Evolutionary conservation across 139 green algal species (phyloP), one percentile per base, ranked within the genome.

Genomic region (Coelastrella sp.): DNA sequence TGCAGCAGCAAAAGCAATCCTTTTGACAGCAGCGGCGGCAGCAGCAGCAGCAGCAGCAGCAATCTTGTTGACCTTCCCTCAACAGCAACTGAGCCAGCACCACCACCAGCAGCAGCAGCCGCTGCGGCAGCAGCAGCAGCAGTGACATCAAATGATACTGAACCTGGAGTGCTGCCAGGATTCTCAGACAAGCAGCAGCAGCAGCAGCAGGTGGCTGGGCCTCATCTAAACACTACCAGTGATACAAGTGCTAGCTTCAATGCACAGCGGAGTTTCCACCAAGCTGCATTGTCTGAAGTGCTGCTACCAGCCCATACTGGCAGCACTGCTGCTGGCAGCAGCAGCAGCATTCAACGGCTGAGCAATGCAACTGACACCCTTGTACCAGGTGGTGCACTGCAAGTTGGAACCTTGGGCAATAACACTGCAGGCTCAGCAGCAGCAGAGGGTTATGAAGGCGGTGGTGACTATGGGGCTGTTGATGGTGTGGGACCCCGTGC

Each of bases 231-330:
- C 34, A 1, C 43, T 74, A 48, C 32, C 35, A 74, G 64, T n/a
- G n/a, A n/a, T n/a, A n/a, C n/a, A n/a, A n/a, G n/a, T n/a, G n/a
- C n/a, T n/a, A n/a, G n/a, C n/a, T n/a, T n/a, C n/a, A n/a, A n/a
- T n/a, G n/a, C 32, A 38, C 66, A 74, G 11, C 66, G 66, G 32
- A 74, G 30, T 38, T 74, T 74, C 66, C 66, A 74, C 35, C 35
- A 74, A 13, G 45, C 45, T 57, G 45, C 11, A 13, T 13, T 57
- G 45, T 23, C 45, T 57, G 45, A 13, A 23, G 45, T 57, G 45
- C 15, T 57, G 45, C 45, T 57, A 13, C 45, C 45, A 51, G 32
- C 66, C 9, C 30, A 74, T 34, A 32, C 34, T 74, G 66, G 43
- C 21, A 48, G 68, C 37, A 77, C 40, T 48, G 32, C 66, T 32